phyloP scores from a whole-genome alignment of 352 stramenopile genomes.

The Pythium folliculosum region DNA sequence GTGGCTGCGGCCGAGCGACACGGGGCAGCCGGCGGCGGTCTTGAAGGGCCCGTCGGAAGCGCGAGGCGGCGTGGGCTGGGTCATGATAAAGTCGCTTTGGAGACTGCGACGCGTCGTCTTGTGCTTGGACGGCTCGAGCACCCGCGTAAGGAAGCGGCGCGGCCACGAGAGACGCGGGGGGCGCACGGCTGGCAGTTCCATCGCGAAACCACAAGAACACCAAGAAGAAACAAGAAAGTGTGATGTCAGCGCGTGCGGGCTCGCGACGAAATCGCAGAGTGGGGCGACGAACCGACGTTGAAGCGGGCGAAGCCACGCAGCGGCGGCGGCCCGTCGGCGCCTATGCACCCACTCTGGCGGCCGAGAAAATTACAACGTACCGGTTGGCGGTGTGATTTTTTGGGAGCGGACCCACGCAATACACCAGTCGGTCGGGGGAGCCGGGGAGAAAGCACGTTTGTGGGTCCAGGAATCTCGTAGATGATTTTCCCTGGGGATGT shows the following conservation, averaged over 20 bases:
- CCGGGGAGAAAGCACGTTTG: not conserved
- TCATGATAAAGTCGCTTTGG: slow-evolving; percentile 9
- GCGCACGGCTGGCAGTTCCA: slow-evolving; percentile 35
- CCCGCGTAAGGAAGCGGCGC: slow-evolving; percentile 23
- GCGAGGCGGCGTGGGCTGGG: not conserved
- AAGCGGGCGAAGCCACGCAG: slow-evolving; percentile 10
- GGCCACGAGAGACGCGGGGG: slow-evolving; percentile 30
- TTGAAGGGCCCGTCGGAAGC: slow-evolving; percentile 4
- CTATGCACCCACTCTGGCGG: not conserved
- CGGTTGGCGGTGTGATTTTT: not conserved
- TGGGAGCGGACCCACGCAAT: slow-evolving; percentile 2
- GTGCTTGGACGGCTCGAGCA: slow-evolving; percentile 5
- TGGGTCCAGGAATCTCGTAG: slow-evolving; percentile 1
- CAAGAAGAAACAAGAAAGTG: not conserved
- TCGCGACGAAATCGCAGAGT: slow-evolving; percentile 19
- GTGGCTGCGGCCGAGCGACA: slow-evolving; percentile 10
- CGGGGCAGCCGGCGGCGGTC: not conserved
- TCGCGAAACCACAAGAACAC: slow-evolving; percentile 7
- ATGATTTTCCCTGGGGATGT: not conserved
- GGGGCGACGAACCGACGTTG: not conserved
- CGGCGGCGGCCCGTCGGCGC: slow-evolving; percentile 2
- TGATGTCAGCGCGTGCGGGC: slow-evolving; percentile 19
- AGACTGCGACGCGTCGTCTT: slow-evolving; percentile 8
- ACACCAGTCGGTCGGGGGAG: not conserved
- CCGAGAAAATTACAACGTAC: not conserved